phyloP scores from a whole-genome alignment of 2,329 filamentous ascomycete genomes.

The Metarhizium anisopliae region DNA sequence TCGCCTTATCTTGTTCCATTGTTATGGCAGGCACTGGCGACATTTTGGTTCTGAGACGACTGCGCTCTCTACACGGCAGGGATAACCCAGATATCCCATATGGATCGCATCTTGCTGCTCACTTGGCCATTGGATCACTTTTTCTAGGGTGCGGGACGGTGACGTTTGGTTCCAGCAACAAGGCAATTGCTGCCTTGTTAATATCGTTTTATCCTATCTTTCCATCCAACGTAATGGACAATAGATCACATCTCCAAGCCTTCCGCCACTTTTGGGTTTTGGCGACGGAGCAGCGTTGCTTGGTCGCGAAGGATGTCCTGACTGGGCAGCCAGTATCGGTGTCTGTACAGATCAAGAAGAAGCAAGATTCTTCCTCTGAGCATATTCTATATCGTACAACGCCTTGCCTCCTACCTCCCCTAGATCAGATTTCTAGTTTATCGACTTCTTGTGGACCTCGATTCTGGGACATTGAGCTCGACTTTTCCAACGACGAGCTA shows the following conservation, averaged over 20 bases:
- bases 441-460: conserved; percentile 50
- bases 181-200: conserved; percentile 77
- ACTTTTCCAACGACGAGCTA: conserved; percentile 60
- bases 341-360: conserved; percentile 58
- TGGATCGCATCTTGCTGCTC: conserved; percentile 85
- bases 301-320: conserved; percentile 79
- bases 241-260: conserved; percentile 88
- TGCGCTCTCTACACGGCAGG: conserved; percentile 81
- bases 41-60: conserved; percentile 69
- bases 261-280: conserved; percentile 97
- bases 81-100: conserved; percentile 79
- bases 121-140: conserved; percentile 82
- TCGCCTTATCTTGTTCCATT: conserved; percentile 72
- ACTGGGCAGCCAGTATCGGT: conserved; percentile 71
- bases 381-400: conserved; percentile 35
- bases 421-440: conserved; percentile 52
- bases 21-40: conserved; percentile 98
- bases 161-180: conserved; percentile 81
- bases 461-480: conserved; percentile 76
- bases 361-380: conserved; percentile 28
- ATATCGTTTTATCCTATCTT: conserved; percentile 93
- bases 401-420: conserved; percentile 54
- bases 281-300: conserved; percentile 79
- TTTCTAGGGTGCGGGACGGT: conserved; percentile 90
- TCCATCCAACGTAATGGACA: conserved; percentile 82